A percentile compares a stretch with the other conserved stretches of the same genome.
These are phyloP conservation scores for Emydomyces testavorans DNA, from an alignment of 2,329 filamentous ascomycete genomes.

Conservation along the genomic window DNA sequence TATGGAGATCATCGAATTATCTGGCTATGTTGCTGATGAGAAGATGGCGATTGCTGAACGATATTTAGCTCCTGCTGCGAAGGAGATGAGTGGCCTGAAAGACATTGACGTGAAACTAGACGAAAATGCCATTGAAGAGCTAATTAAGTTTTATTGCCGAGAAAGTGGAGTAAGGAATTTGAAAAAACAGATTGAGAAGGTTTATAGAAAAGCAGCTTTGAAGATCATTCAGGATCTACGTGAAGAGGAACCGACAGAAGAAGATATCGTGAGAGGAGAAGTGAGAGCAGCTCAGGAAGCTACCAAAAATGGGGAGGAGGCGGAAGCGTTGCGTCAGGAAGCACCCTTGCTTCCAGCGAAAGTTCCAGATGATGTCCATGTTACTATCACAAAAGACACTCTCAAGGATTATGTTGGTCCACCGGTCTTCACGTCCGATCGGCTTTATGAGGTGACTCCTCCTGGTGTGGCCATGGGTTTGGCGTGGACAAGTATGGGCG, in stretches of 20 bases:
- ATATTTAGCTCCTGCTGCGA: conserved; percentile 88
- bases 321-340: conserved; percentile 15
- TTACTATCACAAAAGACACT: conserved; percentile 77
- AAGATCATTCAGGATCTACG: conserved; percentile 68
- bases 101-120: conserved; percentile 80
- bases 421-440: conserved; percentile 87
- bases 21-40: conserved; percentile 93
- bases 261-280: conserved; percentile 71
- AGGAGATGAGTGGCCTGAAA: conserved; percentile 81
- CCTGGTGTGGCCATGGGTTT: conserved; percentile 95
- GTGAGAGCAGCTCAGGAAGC: conserved; percentile 61
- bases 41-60: conserved; percentile 96
- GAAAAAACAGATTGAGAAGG: conserved; percentile 99
- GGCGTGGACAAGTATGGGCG: conserved; percentile 95
- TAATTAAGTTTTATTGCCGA: conserved; percentile 97
- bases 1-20: conserved; percentile 95
- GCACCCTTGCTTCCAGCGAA: conserved; percentile 39
- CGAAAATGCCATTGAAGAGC: conserved; percentile 79
- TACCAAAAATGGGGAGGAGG: conserved; percentile 38
- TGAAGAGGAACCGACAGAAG: conserved; percentile 23
- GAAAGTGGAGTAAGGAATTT: conserved; percentile 94
- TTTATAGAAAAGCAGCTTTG: conserved; percentile 90
- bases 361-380: conserved; percentile 83
- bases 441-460: conserved; percentile 86
- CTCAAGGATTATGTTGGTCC: conserved; percentile 95